These are phyloP conservation scores for Carex arenaria DNA, from an alignment of 202 grass and related monocot genomes.

Conservation along the genomic window DNA sequence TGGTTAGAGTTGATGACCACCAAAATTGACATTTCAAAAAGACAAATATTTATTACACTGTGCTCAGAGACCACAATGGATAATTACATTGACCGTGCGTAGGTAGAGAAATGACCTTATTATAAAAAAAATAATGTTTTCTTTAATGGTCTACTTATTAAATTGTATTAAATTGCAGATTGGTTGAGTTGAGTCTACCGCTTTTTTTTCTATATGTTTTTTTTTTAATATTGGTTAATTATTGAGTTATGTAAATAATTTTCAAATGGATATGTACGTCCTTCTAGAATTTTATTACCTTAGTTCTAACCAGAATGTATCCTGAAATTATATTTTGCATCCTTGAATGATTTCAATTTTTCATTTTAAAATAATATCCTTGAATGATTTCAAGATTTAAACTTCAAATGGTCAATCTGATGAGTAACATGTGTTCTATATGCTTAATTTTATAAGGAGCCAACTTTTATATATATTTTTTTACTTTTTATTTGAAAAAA, in stretches of 20 bases:
- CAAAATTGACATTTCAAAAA: not conserved
- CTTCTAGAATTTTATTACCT: not conserved
- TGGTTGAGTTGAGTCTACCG: not conserved
- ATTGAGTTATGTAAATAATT: not conserved
- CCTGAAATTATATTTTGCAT: too few relatives aligned
- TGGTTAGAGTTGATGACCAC: not conserved
- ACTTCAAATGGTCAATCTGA: too few relatives aligned
- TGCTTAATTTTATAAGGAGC: too few relatives aligned
- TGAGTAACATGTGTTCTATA: too few relatives aligned
- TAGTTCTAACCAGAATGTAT: too few relatives aligned
- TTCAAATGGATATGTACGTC: not conserved
- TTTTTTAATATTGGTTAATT: not conserved
- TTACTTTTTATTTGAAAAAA: too few relatives aligned
- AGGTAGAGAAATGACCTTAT: conserved; percentile 2
- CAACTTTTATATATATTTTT: too few relatives aligned
- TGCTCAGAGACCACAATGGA: not conserved
- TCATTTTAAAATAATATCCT: too few relatives aligned
- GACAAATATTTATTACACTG: not conserved
- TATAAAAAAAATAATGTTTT: not conserved
- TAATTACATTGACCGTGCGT: not conserved
- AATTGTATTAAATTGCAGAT: conserved; percentile 8
- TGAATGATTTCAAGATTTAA: too few relatives aligned
- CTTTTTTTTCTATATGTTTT: not conserved
- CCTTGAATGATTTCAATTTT: too few relatives aligned
- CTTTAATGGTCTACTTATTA: conserved; percentile 5